Evolutionary conservation across 2,329 filamentous ascomycete genomes (phyloP), one percentile per base, ranked within the genome.

Genomic region (Blumeria hordei): DNA sequence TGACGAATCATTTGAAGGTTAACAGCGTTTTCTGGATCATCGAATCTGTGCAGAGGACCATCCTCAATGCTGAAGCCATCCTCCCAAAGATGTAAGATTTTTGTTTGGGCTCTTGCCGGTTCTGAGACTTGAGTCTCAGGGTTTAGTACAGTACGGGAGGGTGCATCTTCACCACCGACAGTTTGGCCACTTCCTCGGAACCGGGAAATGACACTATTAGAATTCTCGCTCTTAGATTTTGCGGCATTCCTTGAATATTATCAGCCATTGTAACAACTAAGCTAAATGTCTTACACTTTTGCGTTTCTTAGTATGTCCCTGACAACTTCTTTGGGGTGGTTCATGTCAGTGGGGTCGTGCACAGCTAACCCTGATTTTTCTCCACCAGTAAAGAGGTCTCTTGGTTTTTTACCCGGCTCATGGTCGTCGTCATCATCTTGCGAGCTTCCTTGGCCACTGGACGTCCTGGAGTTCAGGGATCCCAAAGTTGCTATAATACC

Each of bases 41-140:
- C 83, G 64, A 85, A 90, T 55, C 84, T 78, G 65, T 77, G 80
- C 39, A 92, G 76, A 50, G 80, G 76, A 33, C 86, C 86, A 62
- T 92, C 84, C 57, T 88, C 85, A 58, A 93, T 80, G 59, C 84
- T 90, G 69, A 92, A 90, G 12, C 86, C 86, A 64, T 93, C 81
- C 44, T 76, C 74, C 86, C 86, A 93, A 47, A 92, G 74, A 63
- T 90, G 85, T 54, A 93, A 72, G 10, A 78, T 75, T 53, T 85
- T 80, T 53, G 78, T 77, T 58, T 83, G 78, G 65, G 67, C 54
- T 62, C 63, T 50, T 63, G 62, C 57, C 59, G 37, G 63, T 61
- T 58, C 60, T 54, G 58, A 51, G 41, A 36, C 60, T 58, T n/a
- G 61, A n/a, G 60, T 67, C 18, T 60, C 67, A 33, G 82, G 77